Evolutionary conservation across 1,284 basidiomycete genomes (phyloP), one percentile per base, ranked within the genome.

Genomic region (Schizophyllum amplum): DNA sequence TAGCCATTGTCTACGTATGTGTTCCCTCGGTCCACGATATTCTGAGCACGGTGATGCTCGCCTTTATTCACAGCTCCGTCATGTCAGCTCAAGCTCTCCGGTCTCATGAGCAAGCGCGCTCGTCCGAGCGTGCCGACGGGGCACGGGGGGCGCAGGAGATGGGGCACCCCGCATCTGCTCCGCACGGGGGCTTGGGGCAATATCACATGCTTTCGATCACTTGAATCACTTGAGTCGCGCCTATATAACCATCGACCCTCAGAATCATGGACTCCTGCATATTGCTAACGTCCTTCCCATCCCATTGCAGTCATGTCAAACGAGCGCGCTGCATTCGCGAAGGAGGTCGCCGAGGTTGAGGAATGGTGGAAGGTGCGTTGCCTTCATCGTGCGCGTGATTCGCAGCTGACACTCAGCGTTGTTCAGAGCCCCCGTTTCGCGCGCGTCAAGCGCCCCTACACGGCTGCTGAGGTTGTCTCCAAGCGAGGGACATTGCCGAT

Each of bases 401-500:
- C 47, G 33, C 22, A 24, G 53, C 26, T 48, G 11, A 20, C 21
- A 24, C 4, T 20, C 6, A 47, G 54, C 53, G 54, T 26, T 46
- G 11, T 46, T 11, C 66, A 96, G 94, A 86, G 75, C 67, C 84
- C 92, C 25, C 92, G 96, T 57, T 98, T 95, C 71, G 82, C 84
- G 47, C 80, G 86, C 67, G 87, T 89, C 48, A 87, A 82, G 66
- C 87, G 96, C 47, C 93, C 95, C 2, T 99, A 98, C 77, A 90
- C 91, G 51, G 92, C 96, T 26, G 87, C 86, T 42, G 87, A 97
- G 64, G 95, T 98, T 64, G 94, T 98, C 62, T 82, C 90, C 52
- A 98, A 98, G 77, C 84, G 95, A 33, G 96, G 97, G 26, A 94
- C 92, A 3, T 73, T 99, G 59, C 79, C 80, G 27, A 87, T 94